These are phyloP conservation scores for Hymenoscyphus fructigenus DNA, from an alignment of 2,329 filamentous ascomycete species.

Conservation along the genomic window DNA sequence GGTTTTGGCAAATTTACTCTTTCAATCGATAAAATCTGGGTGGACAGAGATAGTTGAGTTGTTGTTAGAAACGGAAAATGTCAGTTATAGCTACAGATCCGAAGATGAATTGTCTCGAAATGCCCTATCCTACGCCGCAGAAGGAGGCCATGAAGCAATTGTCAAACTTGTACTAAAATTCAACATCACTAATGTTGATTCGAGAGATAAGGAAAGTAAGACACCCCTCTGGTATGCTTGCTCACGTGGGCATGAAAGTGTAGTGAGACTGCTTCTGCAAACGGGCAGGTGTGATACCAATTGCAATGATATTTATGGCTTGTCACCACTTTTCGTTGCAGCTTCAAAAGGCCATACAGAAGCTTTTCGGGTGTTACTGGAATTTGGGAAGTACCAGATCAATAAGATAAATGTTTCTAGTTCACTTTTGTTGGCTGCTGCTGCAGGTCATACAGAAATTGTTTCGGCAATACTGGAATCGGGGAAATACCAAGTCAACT, in stretches of 20 bases:
- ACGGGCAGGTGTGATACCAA: slow-evolving; percentile 24
- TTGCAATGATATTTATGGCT: too few species aligned
- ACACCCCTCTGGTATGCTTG: slow-evolving; percentile 2
- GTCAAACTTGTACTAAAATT: slow-evolving; percentile 6
- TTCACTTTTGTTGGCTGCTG: too few species aligned
- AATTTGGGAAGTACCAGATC: neutral
- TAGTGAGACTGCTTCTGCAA: slow-evolving; percentile 10
- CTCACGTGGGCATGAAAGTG: neutral
- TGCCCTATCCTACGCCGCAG: slow-evolving; percentile 17
- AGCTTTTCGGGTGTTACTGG: neutral
- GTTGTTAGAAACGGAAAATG: slow-evolving; percentile 10
- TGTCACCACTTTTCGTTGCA: too few species aligned
- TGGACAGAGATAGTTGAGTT: neutral
- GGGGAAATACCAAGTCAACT: too few species aligned
- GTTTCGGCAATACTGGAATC: too few species aligned
- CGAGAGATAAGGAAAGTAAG: too few species aligned
- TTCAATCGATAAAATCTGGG: slow-evolving; percentile 14
- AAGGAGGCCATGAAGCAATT: neutral
- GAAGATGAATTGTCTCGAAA: too few species aligned
- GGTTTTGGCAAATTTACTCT: neutral
- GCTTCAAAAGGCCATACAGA: slow-evolving; percentile 31
- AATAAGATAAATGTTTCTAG: too few species aligned
- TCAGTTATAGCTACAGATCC: too few species aligned
- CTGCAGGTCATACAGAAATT: too few species aligned
- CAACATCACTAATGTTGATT: too few species aligned